Base-by-base conservation (phyloP, 306 rosid species). In the Casuarina cunninghamiana region DNA sequence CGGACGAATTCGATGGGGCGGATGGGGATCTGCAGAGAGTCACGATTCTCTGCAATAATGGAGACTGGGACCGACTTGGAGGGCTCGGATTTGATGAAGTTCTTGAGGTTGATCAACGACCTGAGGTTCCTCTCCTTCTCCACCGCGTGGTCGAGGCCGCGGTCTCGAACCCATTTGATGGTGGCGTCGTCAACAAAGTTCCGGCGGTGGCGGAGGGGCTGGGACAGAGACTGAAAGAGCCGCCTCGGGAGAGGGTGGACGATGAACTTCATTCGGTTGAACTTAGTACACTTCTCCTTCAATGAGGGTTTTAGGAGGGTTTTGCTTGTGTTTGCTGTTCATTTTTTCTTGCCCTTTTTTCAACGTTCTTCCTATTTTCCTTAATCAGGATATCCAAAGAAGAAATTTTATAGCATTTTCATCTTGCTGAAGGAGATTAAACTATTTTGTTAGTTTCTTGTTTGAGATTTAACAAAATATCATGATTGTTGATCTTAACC, bases 91-190 rank as follows among this genome's bases (percentile, higher is more conserved):
- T 83, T 86, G 81, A 94, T 87, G 21, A 94, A 83, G 69, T 83
- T 83, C 66, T 86, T 88, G 72, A 91, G 88, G 75, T 74, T 84
- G 51, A 87, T 39, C 32, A 94, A 46, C 0, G 96, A 90, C 9
- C 46, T 43, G 44, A 94, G 94, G 71, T 88, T 82, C 79, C 85
- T 92, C 58, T 94, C 98, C 57, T 83, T 79, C 84, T 92, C 97
- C 15, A 94, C 96, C 45, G 90, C 96, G 81, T 92, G 98, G 80
- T 94, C 97, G 10, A 94, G 90, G 48, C 97, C 98, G 0, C 97
- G 94, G 84, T 94, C 98, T 58, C 96, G 88, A 72, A 89, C 90
- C 46, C 78, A 70, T 75, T 90, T 86, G 80, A 85, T 41, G 51
- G 87, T 69, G 53, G 84, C 50, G 45, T 78, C 83, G 55, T 69